Evolutionary conservation across 495 filamentous ascomycete species (phyloP).

Genomic region (Penicillium coffeae): DNA sequence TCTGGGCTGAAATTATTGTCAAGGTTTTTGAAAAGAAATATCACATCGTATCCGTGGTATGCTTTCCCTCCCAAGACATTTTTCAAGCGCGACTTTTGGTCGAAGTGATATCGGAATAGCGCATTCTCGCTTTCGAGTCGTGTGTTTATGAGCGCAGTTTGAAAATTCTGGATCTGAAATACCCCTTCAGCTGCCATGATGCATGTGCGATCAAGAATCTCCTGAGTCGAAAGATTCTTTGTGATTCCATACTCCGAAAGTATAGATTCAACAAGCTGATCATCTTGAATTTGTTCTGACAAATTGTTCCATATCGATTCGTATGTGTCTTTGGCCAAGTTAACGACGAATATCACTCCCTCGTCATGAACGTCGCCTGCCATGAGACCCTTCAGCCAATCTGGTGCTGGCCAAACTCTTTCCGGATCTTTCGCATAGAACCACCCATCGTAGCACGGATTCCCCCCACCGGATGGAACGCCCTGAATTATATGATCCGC

Average conservation of each 20-base stretch:
- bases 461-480: conserved; percentile 3
- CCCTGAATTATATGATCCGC: conserved; percentile 11
- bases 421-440: conserved; percentile 8
- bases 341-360: conserved; percentile 9
- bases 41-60: conserved; percentile 10
- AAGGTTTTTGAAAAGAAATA: conserved; percentile 10
- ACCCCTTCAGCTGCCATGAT: conserved; percentile 7
- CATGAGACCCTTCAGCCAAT: conserved; percentile 5
- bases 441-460: conserved; percentile 14
- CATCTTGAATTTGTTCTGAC: conserved; percentile 1
- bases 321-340: conserved; percentile 8
- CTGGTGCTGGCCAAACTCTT: background rate
- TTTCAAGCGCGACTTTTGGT: conserved; percentile 7
- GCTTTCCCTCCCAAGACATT: conserved; percentile 5
- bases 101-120: conserved; percentile 15
- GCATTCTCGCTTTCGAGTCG: conserved; percentile 1
- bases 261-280: conserved; percentile 4
- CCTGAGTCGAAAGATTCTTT: background rate
- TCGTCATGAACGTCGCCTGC: conserved; percentile 13
- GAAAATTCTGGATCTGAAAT: conserved; percentile 9
- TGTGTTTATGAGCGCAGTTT: conserved; percentile 7
- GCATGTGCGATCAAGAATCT: conserved; percentile 1
- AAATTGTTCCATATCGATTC: conserved; percentile 4
- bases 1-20: conserved; percentile 1
- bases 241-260: conserved; percentile 7